A percentile compares a stretch with the other conserved stretches of the same genome.
phyloP scores from a whole-genome alignment of 306 rosid species.

The Corylus avellana region DNA sequence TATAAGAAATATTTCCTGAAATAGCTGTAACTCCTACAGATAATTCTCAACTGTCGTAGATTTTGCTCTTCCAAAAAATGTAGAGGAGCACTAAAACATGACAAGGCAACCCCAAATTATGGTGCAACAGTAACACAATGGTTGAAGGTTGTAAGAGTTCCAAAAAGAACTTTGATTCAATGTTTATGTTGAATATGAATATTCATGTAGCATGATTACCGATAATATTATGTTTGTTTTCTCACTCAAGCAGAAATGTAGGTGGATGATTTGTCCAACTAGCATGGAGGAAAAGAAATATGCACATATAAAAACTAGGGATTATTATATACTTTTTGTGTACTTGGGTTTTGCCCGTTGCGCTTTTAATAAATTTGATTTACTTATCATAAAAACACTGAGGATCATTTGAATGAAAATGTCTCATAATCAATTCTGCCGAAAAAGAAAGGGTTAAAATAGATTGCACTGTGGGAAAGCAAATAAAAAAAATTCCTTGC shows the following conservation, averaged over 20 bases:
- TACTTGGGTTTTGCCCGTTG: no score
- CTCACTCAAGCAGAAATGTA: not conserved
- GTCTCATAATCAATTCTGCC: not conserved
- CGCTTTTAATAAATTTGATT: no score
- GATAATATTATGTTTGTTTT: not conserved
- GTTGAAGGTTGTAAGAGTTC: not conserved
- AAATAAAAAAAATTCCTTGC: no score
- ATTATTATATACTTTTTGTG: no score
- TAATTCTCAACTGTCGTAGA: no score
- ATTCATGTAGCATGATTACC: not conserved
- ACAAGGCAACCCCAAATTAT: conserved; percentile 1
- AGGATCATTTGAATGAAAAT: conserved; percentile 2
- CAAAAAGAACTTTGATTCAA: not conserved
- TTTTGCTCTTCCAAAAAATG: no score
- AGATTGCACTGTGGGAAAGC: not conserved
- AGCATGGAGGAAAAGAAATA: conserved; percentile 3
- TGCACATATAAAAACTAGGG: not conserved
- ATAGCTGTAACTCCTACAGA: not conserved
- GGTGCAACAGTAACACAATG: not conserved
- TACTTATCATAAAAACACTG: no score
- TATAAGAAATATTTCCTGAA: not conserved
- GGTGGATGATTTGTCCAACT: not conserved
- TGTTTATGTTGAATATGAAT: not conserved
- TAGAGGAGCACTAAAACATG: conserved; percentile 3
- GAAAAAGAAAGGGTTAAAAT: not conserved